phyloP scores from a whole-genome alignment of 257 asterid genomes.

The Forsythia viridissima region DNA sequence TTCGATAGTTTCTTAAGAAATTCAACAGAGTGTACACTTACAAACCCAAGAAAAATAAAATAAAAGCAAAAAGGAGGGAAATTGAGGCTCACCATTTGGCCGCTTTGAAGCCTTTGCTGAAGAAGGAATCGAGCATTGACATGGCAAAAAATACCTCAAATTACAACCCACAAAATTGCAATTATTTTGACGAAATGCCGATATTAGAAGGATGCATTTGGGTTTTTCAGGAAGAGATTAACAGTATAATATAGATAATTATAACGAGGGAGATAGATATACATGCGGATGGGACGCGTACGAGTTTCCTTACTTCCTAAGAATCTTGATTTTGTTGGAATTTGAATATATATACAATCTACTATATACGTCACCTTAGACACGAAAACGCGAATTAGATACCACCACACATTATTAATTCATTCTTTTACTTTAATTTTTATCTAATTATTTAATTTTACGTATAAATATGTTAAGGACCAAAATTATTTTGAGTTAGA shows the following conservation, averaged over 20 bases:
- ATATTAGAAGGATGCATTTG: neutral
- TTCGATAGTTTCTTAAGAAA: slow-evolving; percentile 7
- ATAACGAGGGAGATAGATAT: neutral
- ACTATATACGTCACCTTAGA: too few species aligned
- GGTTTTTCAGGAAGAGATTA: neutral
- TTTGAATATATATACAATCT: neutral
- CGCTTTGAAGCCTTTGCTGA: slow-evolving; percentile 80
- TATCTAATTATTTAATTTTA: too few species aligned
- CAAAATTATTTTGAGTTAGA: too few species aligned
- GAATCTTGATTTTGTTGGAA: slow-evolving; percentile 13
- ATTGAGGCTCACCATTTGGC: slow-evolving; percentile 65
- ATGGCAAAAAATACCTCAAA: slow-evolving; percentile 26
- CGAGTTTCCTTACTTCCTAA: slow-evolving; percentile 28
- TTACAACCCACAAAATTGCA: slow-evolving; percentile 8
- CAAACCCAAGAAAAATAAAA: slow-evolving; percentile 29
- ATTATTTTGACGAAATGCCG: neutral
- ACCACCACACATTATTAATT: too few species aligned
- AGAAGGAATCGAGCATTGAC: slow-evolving; percentile 69
- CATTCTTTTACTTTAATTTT: too few species aligned
- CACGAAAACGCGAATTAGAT: too few species aligned
- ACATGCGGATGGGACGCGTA: slow-evolving; percentile 43
- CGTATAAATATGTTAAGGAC: too few species aligned
- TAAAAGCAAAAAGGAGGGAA: neutral
- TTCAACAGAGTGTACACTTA: neutral
- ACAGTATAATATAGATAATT: neutral